Evolutionary conservation across 768 basidiomycete genomes (phyloP).

Genomic region (Myochromella boudieri): DNA sequence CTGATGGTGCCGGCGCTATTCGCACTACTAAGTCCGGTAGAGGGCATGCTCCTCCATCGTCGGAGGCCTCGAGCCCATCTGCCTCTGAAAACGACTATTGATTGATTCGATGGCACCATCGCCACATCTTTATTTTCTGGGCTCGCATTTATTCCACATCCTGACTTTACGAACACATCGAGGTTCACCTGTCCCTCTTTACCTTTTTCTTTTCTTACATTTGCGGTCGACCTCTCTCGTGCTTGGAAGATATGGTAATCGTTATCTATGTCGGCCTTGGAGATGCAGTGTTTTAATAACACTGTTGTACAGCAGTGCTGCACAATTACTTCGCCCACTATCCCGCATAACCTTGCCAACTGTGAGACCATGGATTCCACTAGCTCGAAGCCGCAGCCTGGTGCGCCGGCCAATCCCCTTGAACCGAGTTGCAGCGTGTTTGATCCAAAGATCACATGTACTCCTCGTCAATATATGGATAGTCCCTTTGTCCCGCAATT

Average conservation of each 20-base stretch:
- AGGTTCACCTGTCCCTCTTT: slow-evolving; percentile 20
- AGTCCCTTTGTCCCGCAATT: slow-evolving; percentile 28
- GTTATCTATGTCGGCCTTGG: slow-evolving; percentile 21
- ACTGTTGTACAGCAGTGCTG: slow-evolving; percentile 25
- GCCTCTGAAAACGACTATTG: slow-evolving; percentile 49
- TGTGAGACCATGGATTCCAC: slow-evolving; percentile 20
- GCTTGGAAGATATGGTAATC: slow-evolving; percentile 27
- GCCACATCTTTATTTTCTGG: slow-evolving; percentile 27
- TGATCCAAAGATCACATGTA: slow-evolving; percentile 28
- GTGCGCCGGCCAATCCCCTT: slow-evolving; percentile 16
- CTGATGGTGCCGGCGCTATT: slow-evolving; percentile 44
- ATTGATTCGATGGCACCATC: slow-evolving; percentile 20
- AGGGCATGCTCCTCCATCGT: slow-evolving; percentile 61
- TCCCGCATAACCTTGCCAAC: slow-evolving; percentile 17
- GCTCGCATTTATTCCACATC: slow-evolving; percentile 29
- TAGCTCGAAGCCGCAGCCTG: slow-evolving; percentile 28
- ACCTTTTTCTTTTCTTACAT: slow-evolving; percentile 27
- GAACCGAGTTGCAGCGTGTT: slow-evolving; percentile 25
- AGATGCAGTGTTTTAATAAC: slow-evolving; percentile 19
- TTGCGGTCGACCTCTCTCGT: slow-evolving; percentile 21
- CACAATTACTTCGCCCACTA: slow-evolving; percentile 16
- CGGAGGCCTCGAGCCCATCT: slow-evolving; percentile 61
- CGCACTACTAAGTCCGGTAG: slow-evolving; percentile 57
- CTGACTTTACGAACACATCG: slow-evolving; percentile 20
- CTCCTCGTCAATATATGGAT: slow-evolving; percentile 49